phyloP scores from a whole-genome alignment of 805 yeast genomes.

The Metschnikowia similis region DNA sequence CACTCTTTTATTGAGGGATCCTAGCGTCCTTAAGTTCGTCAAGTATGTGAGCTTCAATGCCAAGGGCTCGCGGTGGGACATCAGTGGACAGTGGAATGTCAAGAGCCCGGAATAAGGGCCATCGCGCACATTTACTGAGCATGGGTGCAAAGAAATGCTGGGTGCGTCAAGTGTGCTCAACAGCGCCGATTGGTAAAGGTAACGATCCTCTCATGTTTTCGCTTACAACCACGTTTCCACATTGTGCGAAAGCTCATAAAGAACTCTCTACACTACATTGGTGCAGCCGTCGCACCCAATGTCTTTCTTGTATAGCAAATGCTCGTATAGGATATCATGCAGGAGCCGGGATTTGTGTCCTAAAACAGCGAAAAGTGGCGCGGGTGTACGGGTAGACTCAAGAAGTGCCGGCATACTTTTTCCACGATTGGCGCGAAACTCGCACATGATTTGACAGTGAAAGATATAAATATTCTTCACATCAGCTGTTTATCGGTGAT shows the following conservation, averaged over 20 bases:
- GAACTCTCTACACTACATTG: too few species aligned
- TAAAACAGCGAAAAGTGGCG: background rate
- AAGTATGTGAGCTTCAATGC: slow-evolving; percentile 89
- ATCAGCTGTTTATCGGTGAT: background rate
- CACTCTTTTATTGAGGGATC: slow-evolving; percentile 74
- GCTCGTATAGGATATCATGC: too few species aligned
- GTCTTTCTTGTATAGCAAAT: too few species aligned
- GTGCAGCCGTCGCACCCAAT: too few species aligned
- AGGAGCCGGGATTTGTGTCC: background rate
- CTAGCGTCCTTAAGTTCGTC: slow-evolving; percentile 82
- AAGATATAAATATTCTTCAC: background rate
- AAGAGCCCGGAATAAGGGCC: slow-evolving; percentile 40
- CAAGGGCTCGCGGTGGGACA: slow-evolving; percentile 90
- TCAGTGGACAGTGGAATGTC: slow-evolving; percentile 75
- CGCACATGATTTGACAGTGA: slow-evolving; percentile 1
- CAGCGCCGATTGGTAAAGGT: too few species aligned
- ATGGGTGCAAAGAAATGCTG: background rate
- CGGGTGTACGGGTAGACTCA: background rate
- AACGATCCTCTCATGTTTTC: too few species aligned
- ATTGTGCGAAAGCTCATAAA: too few species aligned
- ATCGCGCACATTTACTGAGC: too few species aligned
- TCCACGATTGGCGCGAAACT: slow-evolving; percentile 2
- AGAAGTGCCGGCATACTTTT: background rate
- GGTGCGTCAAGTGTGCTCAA: too few species aligned
- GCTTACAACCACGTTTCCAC: too few species aligned